Base-by-base conservation (phyloP, 2,329 filamentous ascomycete species). In the Phyllosticta capitalensis region DNA sequence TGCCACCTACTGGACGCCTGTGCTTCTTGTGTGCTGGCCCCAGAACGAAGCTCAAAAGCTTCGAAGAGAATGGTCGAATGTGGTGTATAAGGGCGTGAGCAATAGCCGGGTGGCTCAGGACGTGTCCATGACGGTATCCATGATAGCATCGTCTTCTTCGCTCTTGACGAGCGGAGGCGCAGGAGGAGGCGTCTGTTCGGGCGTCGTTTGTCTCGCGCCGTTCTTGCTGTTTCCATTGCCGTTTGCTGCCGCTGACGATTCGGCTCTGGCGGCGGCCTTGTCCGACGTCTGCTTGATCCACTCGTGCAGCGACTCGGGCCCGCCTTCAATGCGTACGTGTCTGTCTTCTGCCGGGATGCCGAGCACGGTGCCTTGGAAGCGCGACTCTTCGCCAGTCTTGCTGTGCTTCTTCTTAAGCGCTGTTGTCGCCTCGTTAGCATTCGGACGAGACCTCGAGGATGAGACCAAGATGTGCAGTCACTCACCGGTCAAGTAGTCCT, bases 361-460 rank as follows among this genome's bases (percentile, higher is more conserved):
- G 10, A 97, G 78, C 0, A 94, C 82, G 0, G 92, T 96, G 28
- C 90, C 90, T 65, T 87, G 84, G 71, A 90, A 95, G 67, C 92
- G 87, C 9, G 87, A 86, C 68, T 95, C 91, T 67, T 95, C 90
- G 63, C 88, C 89, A 0, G 88, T 89, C 67, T 94, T 95, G 75
- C 87, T 91, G 72, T 95, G 89, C 69, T 95, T 96, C 75, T 92
- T 94, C 74, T 95, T 96, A 50, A 97, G 77, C 4, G 85, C 88
- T 89, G 64, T 33, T 26, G 64, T 33, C 20, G 19, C 19, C 24
- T 28, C 20, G 14, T 60, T 28, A 60, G 45, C 17, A 14, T 4
- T 9, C n/a, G 38, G 38, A 22, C 22, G 17, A 38, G 19, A 24
- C 28, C 24, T 62, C 67, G 58, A 67, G 62, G 38, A 54, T 69